Evolutionary conservation across 768 basidiomycete species (phyloP).

Genomic region (Tylopilus subfusipes): DNA sequence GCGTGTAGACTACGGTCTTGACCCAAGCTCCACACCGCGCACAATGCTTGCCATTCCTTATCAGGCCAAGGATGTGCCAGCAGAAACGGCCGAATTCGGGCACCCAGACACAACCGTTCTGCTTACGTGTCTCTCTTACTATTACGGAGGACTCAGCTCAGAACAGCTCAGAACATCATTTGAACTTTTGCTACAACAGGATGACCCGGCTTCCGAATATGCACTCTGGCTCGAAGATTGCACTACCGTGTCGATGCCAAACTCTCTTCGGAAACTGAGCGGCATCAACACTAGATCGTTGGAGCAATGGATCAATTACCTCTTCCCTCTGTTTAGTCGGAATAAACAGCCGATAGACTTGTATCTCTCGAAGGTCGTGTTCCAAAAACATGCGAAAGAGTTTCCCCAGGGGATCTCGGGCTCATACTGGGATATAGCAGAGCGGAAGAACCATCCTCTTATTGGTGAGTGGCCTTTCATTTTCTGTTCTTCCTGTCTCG

Average conservation of each 20-base stretch:
- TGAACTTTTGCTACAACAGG: slow-evolving; percentile 26
- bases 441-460: slow-evolving; percentile 12
- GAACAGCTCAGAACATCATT: slow-evolving; percentile 31
- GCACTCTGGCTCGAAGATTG: slow-evolving; percentile 27
- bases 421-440: slow-evolving; percentile 38
- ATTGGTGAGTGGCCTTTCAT: not conserved
- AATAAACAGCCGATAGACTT: slow-evolving; percentile 21
- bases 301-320: slow-evolving; percentile 16
- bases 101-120: too few species aligned
- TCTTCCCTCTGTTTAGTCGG: too few species aligned
- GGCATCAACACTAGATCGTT: slow-evolving; percentile 31
- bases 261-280: slow-evolving; percentile 6
- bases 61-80: too few species aligned
- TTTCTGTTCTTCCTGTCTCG: too few species aligned
- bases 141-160: slow-evolving; percentile 6
- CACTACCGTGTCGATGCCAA: slow-evolving; percentile 12
- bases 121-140: too few species aligned
- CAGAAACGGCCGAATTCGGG: too few species aligned
- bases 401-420: slow-evolving; percentile 34
- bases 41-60: too few species aligned
- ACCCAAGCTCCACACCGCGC: too few species aligned
- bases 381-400: slow-evolving; percentile 36
- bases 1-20: too few species aligned
- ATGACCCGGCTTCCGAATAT: slow-evolving; percentile 34
- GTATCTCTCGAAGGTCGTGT: slow-evolving; percentile 34